phyloP scores from a whole-genome alignment of 257 asterid genomes.

The Verbena officinalis region DNA sequence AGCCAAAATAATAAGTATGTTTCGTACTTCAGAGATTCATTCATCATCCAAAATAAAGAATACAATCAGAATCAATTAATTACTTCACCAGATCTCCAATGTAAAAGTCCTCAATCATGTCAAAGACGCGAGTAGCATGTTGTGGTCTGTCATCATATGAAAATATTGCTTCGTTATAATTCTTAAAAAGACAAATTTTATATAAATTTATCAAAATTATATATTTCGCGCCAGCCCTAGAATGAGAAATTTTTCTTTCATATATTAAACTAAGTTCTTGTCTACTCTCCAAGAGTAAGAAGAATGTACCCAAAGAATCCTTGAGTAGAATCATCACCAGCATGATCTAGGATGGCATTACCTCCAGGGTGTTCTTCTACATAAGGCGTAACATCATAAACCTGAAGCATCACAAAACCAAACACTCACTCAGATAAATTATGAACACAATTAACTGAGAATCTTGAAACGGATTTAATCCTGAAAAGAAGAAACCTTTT shows the following conservation, averaged over 20 bases:
- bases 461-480: constrained; percentile 8
- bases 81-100: constrained; percentile 62
- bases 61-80: constrained; percentile 14
- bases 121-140: constrained; percentile 89
- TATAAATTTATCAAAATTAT: no score
- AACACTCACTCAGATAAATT: constrained; percentile 27
- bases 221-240: no score
- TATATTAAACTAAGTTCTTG: no score
- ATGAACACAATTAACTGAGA: background rate
- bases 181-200: no score
- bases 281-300: constrained; percentile 29
- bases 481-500: constrained; percentile 52
- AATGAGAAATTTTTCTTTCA: no score
- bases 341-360: constrained; percentile 86
- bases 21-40: constrained; percentile 5
- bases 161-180: constrained; percentile 12
- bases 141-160: constrained; percentile 74
- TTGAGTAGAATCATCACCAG: constrained; percentile 92
- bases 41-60: constrained; percentile 15
- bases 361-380: constrained; percentile 99
- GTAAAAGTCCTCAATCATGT: constrained; percentile 85
- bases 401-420: constrained; percentile 77
- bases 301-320: constrained; percentile 84
- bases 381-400: constrained; percentile 87
- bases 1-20: constrained; percentile 21